Evolutionary conservation across 495 filamentous ascomycete genomes (phyloP).

Genomic region (Penicillium tannophilum): DNA sequence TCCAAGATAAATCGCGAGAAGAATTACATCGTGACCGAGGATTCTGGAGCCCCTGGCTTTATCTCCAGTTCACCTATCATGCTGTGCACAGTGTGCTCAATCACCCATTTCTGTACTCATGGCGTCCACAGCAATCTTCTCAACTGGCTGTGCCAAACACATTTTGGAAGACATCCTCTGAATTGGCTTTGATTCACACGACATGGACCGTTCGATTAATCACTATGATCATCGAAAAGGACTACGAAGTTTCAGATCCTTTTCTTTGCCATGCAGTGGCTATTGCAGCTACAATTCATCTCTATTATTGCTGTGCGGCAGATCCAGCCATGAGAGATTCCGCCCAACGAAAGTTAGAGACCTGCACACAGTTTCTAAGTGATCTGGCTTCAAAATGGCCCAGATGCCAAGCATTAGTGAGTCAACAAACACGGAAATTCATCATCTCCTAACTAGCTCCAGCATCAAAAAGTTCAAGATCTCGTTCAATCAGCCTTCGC

Average conservation of each 20-base stretch:
- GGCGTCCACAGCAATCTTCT: slow-evolving; percentile 44
- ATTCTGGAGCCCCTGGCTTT: slow-evolving; percentile 49
- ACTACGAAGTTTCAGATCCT: slow-evolving; percentile 41
- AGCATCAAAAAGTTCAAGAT: slow-evolving; percentile 40
- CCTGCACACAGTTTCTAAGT: slow-evolving; percentile 39
- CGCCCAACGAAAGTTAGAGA: slow-evolving; percentile 39
- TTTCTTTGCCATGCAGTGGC: slow-evolving; percentile 43
- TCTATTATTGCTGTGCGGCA: slow-evolving; percentile 47
- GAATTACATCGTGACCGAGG: slow-evolving; percentile 36
- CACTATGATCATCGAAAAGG: slow-evolving; percentile 45
- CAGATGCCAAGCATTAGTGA: slow-evolving; percentile 35
- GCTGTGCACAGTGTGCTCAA: slow-evolving; percentile 45
- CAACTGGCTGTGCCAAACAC: slow-evolving; percentile 47
- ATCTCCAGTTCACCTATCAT: slow-evolving; percentile 48
- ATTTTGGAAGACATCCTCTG: slow-evolving; percentile 47
- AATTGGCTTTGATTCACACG: slow-evolving; percentile 44
- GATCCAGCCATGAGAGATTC: slow-evolving; percentile 41
- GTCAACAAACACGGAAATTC: not conserved
- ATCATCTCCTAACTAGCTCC: not conserved
- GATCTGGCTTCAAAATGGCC: slow-evolving; percentile 35
- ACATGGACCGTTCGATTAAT: slow-evolving; percentile 49
- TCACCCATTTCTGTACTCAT: slow-evolving; percentile 48
- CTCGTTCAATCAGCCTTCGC: slow-evolving; percentile 40
- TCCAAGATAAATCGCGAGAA: slow-evolving; percentile 40
- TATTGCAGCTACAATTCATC: slow-evolving; percentile 44